These are phyloP conservation scores for Neurospora tetraspora DNA, from an alignment of 495 filamentous ascomycete species.

Conservation along the genomic window DNA sequence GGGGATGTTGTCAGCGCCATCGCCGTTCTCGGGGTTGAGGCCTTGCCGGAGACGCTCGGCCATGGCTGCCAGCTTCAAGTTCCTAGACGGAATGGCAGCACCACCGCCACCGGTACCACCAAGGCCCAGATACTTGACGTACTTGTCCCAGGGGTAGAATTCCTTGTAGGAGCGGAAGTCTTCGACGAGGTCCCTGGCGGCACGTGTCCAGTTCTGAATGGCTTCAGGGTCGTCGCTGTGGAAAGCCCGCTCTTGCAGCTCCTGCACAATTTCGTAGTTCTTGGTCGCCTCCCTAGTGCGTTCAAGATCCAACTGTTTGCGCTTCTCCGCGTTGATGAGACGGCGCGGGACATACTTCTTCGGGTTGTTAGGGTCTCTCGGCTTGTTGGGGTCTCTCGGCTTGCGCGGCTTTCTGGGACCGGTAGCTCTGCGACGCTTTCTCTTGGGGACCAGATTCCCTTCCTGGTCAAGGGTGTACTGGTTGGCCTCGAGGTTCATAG, in stretches of 20 bases:
- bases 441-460: slow-evolving; percentile 1
- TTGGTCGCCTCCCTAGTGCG: slow-evolving; percentile 44
- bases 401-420: slow-evolving; percentile 12
- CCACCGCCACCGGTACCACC: slow-evolving; percentile 38
- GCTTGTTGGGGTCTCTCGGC: slow-evolving; percentile 8
- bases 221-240: slow-evolving; percentile 40
- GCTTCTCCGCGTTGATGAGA: slow-evolving; percentile 25
- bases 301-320: slow-evolving; percentile 29
- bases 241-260: slow-evolving; percentile 40
- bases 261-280: slow-evolving; percentile 46
- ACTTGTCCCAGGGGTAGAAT: slow-evolving; percentile 69
- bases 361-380: slow-evolving; percentile 10
- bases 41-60: slow-evolving; percentile 52
- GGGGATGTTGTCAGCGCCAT: slow-evolving; percentile 1
- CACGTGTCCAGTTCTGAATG: slow-evolving; percentile 58
- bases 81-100: slow-evolving; percentile 35
- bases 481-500: slow-evolving; percentile 46
- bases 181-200: slow-evolving; percentile 62
- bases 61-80: slow-evolving; percentile 59
- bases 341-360: slow-evolving; percentile 27
- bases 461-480: slow-evolving; percentile 23
- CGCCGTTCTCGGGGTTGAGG: slow-evolving; percentile 23
- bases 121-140: slow-evolving; percentile 59
- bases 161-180: slow-evolving; percentile 68
- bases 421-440: slow-evolving; percentile 6